phyloP scores from a whole-genome alignment of 805 yeast species.

The Millerozyma acaciae region DNA sequence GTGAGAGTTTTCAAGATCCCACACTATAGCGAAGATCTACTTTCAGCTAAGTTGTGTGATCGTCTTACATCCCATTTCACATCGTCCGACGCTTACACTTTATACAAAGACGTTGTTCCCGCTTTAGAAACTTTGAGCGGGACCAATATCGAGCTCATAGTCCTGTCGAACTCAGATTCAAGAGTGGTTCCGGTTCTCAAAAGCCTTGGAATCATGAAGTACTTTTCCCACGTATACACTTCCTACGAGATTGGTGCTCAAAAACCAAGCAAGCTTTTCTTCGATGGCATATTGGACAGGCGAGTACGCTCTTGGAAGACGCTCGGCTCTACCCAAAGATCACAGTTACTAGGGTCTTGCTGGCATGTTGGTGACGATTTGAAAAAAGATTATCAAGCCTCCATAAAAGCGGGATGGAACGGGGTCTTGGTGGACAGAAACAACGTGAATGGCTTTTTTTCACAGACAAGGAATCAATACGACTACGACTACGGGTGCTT shows the following conservation, averaged over 20 bases:
- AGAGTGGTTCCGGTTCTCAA: slow-evolving; percentile 44
- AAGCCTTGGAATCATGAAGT: slow-evolving; percentile 42
- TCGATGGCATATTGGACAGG: too few species aligned
- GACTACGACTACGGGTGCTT: slow-evolving; percentile 4
- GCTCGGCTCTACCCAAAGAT: too few species aligned
- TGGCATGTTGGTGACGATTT: slow-evolving; percentile 73
- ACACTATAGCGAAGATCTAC: slow-evolving; percentile 11
- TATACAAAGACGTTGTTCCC: slow-evolving; percentile 52
- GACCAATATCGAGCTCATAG: slow-evolving; percentile 35
- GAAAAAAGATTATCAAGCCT: slow-evolving; percentile 51
- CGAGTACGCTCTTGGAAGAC: too few species aligned
- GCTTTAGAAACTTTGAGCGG: slow-evolving; percentile 32
- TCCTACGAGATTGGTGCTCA: slow-evolving; percentile 54
- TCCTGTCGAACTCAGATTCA: slow-evolving; percentile 62
- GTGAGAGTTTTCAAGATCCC: slow-evolving; percentile 38
- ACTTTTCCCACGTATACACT: slow-evolving; percentile 42
- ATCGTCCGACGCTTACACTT: slow-evolving; percentile 47
- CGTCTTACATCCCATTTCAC: slow-evolving; percentile 48
- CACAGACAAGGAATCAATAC: not conserved
- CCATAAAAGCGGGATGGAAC: slow-evolving; percentile 57
- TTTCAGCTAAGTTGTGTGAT: slow-evolving; percentile 36
- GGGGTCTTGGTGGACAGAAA: slow-evolving; percentile 53
- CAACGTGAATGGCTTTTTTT: slow-evolving; percentile 12
- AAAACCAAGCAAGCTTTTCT: slow-evolving; percentile 53
- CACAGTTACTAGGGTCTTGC: too few species aligned